Evolutionary conservation across 768 basidiomycete genomes (phyloP), one percentile per base, ranked within the genome.

Genomic region (Pisolithus microcarpus): DNA sequence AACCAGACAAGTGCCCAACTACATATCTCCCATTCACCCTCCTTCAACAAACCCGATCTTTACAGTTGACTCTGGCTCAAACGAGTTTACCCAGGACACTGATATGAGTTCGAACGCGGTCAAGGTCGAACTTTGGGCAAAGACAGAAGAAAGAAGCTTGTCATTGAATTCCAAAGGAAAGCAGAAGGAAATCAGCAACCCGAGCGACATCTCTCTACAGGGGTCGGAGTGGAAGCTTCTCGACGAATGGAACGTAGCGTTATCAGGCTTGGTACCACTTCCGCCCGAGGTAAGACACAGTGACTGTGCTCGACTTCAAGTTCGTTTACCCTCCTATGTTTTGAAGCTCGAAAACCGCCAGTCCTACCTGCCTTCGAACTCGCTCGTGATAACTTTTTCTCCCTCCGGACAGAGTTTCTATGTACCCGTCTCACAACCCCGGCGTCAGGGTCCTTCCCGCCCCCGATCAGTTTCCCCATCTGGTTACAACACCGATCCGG

Each of bases 1-100:
- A 47, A 44, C 49, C 31, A 45, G 38, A 46, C 50, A 56, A 39
- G 61, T 67, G 9, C 81, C 87, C 3, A 78, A 87, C 60, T 93
- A 83, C 64, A 75, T 91, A 44, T 95, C 92, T 2, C 75, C 80
- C 0, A 75, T 89, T 45, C 91, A 92, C 63, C 75, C 72, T 21
- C 86, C 91, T 4, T 94, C 92, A 1, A 92, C 86, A 1, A 88
- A 91, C 63, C 93, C 93, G 1, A 66, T 72, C 21, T 95, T 91
- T 58, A 49, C 73, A 1, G 68, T 87, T 16, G 82, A 92, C 58
- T 63, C 74, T 7, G 69, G 61, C 13, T 70, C 75, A 5, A 64
- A 71, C 24, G 81, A 84, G 45, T 84, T 84, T 59, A 72, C 77
- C 0, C 65, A 71, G 16, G 77, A 75, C 68, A 73, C 75, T 1